Evolutionary conservation across 2,329 filamentous ascomycete genomes (phyloP).

Genomic region (Pyrenophora seminiperda): DNA sequence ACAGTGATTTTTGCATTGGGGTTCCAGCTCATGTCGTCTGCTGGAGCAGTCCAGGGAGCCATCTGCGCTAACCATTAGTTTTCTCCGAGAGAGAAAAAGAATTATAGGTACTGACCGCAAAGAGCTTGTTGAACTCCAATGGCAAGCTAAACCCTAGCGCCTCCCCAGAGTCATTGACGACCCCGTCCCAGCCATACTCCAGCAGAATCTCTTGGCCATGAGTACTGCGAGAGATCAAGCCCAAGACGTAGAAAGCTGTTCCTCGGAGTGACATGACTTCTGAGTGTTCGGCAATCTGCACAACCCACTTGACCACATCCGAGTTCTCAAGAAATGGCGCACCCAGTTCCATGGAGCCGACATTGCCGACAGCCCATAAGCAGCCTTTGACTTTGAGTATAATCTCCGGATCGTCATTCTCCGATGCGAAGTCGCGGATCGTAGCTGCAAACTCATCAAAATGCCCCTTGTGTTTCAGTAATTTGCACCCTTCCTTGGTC

Average conservation of each 20-base stretch:
- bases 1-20: conserved; percentile 54
- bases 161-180: conserved; percentile 78
- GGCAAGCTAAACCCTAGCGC: conserved; percentile 90
- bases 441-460: conserved; percentile 92
- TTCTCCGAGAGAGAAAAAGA: not conserved
- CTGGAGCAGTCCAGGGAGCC: conserved; percentile 44
- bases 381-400: conserved; percentile 95
- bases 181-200: conserved; percentile 91
- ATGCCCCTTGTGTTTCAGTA: conserved; percentile 90
- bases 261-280: conserved; percentile 91
- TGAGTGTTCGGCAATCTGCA: conserved; percentile 84
- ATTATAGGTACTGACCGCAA: conserved; percentile 61
- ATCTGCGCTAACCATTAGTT: conserved; percentile 40
- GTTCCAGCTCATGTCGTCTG: conserved; percentile 39
- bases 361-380: conserved; percentile 96
- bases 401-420: conserved; percentile 81
- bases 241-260: conserved; percentile 94
- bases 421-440: conserved; percentile 84
- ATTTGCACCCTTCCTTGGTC: conserved; percentile 87
- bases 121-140: conserved; percentile 74
- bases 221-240: conserved; percentile 86
- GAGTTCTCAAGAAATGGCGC: conserved; percentile 90
- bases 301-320: conserved; percentile 84
- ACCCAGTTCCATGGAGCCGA: conserved; percentile 96
- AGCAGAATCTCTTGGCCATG: conserved; percentile 91